Base-by-base conservation (phyloP, 257 asterid genomes). In the Leonotis leonurus region DNA sequence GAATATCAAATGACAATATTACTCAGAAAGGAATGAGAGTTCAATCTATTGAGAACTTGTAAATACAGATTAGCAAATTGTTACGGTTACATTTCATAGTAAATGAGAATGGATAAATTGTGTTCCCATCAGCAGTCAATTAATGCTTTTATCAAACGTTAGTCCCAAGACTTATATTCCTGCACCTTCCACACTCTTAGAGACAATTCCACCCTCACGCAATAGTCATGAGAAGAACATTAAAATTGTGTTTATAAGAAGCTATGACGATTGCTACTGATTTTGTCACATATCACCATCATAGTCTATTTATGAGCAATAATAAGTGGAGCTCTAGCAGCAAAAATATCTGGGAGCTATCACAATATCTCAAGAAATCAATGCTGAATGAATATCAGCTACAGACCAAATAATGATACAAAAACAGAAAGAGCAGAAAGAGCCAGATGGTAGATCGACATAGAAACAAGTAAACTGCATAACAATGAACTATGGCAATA, bases 401-500 rank as follows among this genome's bases (percentile, higher is more conserved):
- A 43, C 45, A 29, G 32, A 25, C 33, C 52, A 62, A 40, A 7
- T 30, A n/a, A 3, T 62, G 37, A 9, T 20, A 68, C 8, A 21
- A 43, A 44, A 22, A 20, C 27, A 25, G n/a, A 37, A 13, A 20
- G 3, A 29, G 37, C 11, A 58, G 21, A 20, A 18, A 35, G 5
- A 74, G 13, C 22, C 36, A 26, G 55, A 45, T 17, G 56, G 56
- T 54, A 54, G 51, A 70, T 60, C 29, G 54, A 60, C 56, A 46
- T 10, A 1, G 4, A 57, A 32, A 57, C 62, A 14, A 46, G 29
- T 9, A 30, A 49, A 35, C 39, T 26, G 51, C 52, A 43, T 21
- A 48, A 46, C 24, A 45, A 10, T 17, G 21, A 24, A 25, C 17
- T 52, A 33, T 11, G 32, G 18, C 50, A 16, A 8, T 14, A 32